These are phyloP conservation scores for Lunularia cruciata DNA, from an alignment of 225 moss, liverwort and hornwort species.

Conservation along the genomic window DNA sequence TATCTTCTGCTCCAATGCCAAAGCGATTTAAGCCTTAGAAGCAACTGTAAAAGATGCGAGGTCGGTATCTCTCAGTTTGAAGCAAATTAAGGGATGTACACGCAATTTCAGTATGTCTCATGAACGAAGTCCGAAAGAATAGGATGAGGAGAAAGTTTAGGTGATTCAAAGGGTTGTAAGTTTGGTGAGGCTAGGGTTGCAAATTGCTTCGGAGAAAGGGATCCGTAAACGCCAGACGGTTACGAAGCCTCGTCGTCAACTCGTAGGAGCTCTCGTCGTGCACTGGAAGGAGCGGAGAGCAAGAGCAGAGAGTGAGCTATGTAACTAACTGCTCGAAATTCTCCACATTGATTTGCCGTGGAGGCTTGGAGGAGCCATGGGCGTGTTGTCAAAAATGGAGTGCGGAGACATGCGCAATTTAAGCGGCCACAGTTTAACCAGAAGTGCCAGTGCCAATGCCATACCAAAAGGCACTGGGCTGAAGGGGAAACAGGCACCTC, in stretches of 20 bases:
- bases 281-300: not conserved
- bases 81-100: too few relatives aligned
- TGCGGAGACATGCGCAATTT: conserved; percentile 37
- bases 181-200: not conserved
- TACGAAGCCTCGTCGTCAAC: not conserved
- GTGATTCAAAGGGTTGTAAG: conserved; percentile 8
- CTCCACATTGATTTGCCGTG: not conserved
- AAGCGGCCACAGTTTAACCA: conserved; percentile 14
- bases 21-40: too few relatives aligned
- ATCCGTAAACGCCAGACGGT: not conserved
- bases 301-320: not conserved
- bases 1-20: too few relatives aligned
- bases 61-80: too few relatives aligned
- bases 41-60: too few relatives aligned
- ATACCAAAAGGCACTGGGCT: not conserved
- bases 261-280: too few relatives aligned
- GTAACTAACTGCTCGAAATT: conserved; percentile 11
- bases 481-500: not conserved
- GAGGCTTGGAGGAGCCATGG: not conserved
- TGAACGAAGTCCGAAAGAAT: too few relatives aligned
- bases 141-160: not conserved
- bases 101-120: too few relatives aligned
- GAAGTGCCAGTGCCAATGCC: conserved; percentile 1
- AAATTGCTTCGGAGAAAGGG: not conserved
- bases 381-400: conserved; percentile 26